A percentile compares a stretch with the other conserved stretches of the same genome.
phyloP scores from a whole-genome alignment of 352 stramenopile genomes.

The Lagenidium sp. region DNA sequence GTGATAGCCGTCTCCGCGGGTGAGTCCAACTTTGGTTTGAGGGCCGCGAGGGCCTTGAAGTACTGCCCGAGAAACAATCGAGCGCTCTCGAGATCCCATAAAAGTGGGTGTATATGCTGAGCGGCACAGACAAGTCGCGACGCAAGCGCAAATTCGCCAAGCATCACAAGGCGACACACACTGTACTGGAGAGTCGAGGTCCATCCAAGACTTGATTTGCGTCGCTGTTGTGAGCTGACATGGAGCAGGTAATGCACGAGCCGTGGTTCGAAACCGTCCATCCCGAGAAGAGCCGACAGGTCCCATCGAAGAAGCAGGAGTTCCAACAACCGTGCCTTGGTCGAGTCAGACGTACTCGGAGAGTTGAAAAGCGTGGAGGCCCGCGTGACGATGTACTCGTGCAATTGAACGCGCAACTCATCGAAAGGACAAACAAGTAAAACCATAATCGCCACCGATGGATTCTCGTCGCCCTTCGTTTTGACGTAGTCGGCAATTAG shows the following conservation, averaged over 20 bases:
- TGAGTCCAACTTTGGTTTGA: too few relatives aligned
- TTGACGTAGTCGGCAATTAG: conserved; percentile 28
- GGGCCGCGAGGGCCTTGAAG: too few relatives aligned
- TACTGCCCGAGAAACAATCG: conserved; percentile 42
- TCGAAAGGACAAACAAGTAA: conserved; percentile 55
- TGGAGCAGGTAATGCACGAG: conserved; percentile 17
- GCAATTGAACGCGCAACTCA: conserved; percentile 27
- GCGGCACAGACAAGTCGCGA: conserved; percentile 41
- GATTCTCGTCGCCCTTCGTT: conserved; percentile 23
- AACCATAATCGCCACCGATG: conserved; percentile 29
- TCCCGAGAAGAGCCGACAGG: conserved; percentile 23
- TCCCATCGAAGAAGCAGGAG: conserved; percentile 60
- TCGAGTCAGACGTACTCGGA: too few relatives aligned
- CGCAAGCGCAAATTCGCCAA: conserved; percentile 34
- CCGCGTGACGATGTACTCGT: too few relatives aligned
- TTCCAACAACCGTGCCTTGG: conserved; percentile 22
- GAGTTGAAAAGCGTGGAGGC: too few relatives aligned
- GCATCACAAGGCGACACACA: conserved; percentile 46
- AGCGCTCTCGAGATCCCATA: conserved; percentile 63
- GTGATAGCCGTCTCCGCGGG: too few relatives aligned
- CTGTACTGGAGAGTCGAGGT: conserved; percentile 56
- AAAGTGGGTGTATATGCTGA: conserved; percentile 43
- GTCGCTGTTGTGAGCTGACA: conserved; percentile 1
- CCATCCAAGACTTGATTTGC: conserved; percentile 17
- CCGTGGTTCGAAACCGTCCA: conserved; percentile 25